Base-by-base conservation (phyloP, 2,329 filamentous ascomycete genomes). In the Talaromyces sp. region DNA sequence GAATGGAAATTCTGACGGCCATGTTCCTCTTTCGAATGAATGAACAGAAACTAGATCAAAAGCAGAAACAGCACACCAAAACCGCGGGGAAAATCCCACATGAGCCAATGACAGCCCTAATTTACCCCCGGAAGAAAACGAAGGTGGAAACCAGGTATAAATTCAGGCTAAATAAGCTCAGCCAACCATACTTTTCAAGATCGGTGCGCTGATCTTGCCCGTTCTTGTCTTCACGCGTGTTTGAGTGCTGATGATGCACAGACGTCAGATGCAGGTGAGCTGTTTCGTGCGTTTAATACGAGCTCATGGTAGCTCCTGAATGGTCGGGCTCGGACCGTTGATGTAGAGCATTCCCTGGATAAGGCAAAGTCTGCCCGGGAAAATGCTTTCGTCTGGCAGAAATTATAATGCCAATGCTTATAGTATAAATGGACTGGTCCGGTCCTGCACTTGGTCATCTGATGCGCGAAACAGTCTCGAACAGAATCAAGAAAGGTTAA, bases 141-240 rank as follows among this genome's bases (percentile, higher is more conserved):
- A 33, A 7, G 5, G 9, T 52, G n/a, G 5, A 3, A 54, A 23
- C 33, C 18, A n/a, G 40, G 58, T 52, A 21, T 21, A 16, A 14
- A 39, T 60, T 60, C 44, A 60, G 58, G 33, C 58, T 60, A 60
- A 60, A 60, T 60, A 8, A 14, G 18, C 31, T 35, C 5, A 18
- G 14, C 5, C 16, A 50, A 11, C 25, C 46, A 50, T 31, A 16
- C 25, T 31, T 11, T 52, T 28, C 48, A 52, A 8, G 21, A n/a
- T 52, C 2, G 5, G 33, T 33, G 28, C 9, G 48, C n/a, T n/a
- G 50, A 54, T 54, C 50, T 23, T 54, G n/a, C 50, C 23, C n/a
- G 31, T 35, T 54, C 37, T 33, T 6, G 50, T 54, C 28, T 37
- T 54, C 50, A 37, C 50, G 31, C 31, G 50, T 54, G 50, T 14